phyloP scores from a whole-genome alignment of 2,329 filamentous ascomycete species.

The Botrytis galanthina region DNA sequence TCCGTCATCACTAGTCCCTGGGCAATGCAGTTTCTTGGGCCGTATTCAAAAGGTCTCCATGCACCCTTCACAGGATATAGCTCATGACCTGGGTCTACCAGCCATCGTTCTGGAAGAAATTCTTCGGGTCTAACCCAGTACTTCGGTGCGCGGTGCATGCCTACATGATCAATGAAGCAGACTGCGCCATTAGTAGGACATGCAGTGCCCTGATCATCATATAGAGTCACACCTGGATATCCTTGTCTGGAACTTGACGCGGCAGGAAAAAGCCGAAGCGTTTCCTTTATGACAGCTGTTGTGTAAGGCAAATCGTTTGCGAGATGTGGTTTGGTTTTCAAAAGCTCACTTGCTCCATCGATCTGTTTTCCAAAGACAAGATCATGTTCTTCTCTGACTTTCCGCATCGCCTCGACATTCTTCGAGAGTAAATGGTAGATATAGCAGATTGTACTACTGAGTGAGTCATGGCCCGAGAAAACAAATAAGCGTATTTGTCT shows the following conservation, averaged over 20 bases:
- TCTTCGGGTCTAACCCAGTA: conserved; percentile 44
- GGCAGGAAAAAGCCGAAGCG: not conserved
- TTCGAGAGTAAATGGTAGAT: conserved; percentile 26
- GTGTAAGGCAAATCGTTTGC: conserved; percentile 28
- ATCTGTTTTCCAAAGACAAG: conserved; percentile 26
- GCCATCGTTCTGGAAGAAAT: conserved; percentile 50
- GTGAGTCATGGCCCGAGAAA: conserved; percentile 34
- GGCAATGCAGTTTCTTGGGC: conserved; percentile 7
- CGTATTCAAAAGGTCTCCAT: conserved; percentile 7
- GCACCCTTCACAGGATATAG: conserved; percentile 15
- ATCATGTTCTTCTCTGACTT: conserved; percentile 29
- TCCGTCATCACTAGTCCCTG: conserved; percentile 53
- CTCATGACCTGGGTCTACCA: conserved; percentile 40
- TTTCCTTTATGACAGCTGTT: conserved; percentile 29
- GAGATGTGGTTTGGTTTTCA: conserved; percentile 20
- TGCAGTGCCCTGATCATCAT: not conserved
- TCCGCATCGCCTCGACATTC: conserved; percentile 21
- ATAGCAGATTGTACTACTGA: conserved; percentile 22
- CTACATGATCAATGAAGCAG: not conserved
- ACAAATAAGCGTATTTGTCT: conserved; percentile 24
- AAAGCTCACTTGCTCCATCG: conserved; percentile 12
- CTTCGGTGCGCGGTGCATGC: conserved; percentile 3
- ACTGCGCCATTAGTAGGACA: conserved; percentile 4
- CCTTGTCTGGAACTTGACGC: conserved; percentile 4
- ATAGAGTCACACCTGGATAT: not conserved